Base-by-base conservation (phyloP, 176 grass and related monocot species). In the Oryza rufipogon region DNA sequence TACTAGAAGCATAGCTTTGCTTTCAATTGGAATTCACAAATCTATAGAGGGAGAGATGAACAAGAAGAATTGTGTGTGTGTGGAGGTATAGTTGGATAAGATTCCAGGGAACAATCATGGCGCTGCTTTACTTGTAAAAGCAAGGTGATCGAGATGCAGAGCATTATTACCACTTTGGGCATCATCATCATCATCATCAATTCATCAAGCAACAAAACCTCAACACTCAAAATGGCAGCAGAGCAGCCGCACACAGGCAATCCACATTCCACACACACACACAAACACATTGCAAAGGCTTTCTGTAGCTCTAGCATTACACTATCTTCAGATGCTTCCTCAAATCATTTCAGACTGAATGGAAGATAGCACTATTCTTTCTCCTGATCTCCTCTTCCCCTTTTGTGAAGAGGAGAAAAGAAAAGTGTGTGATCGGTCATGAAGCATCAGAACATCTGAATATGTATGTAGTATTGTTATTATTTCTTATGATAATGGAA, bases 31-130 rank as follows among this genome's bases (percentile, higher is more conserved):
- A 44, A 44, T 44, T 44, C 42, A 44, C 42, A 44, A 44, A 44
- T 44, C 9, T 44, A 42, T 42, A 44, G 42, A 44, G 39, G 39
- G 42, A 30, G 66, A 64, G 19, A 63, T n/a, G 2, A 63, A 63
- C n/a, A 58, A 58, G 54, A n/a, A 9, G 58, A 20, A 19, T 28
- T 20, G 39, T 73, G 71, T 58, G 78, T 20, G 39, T 73, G 71
- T 58, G 78, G 34, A 85, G 54, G 80, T 72, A 51, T 68, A 87
- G 83, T 73, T 77, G 85, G 87, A 92, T 86, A 93, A 93, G 89
- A 93, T 97, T 93, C 94, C 36, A 5, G 66, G 74, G 60, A 80
- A 58, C 84, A 91, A 91, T 91, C 88, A 89, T 88, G 77, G 73
- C 78, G 28, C 78, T 78, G 46, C 86, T 91, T 91, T 91, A 81